Evolutionary conservation across 495 filamentous ascomycete genomes (phyloP).

Genomic region (Aspergillus carlsbadensis): DNA sequence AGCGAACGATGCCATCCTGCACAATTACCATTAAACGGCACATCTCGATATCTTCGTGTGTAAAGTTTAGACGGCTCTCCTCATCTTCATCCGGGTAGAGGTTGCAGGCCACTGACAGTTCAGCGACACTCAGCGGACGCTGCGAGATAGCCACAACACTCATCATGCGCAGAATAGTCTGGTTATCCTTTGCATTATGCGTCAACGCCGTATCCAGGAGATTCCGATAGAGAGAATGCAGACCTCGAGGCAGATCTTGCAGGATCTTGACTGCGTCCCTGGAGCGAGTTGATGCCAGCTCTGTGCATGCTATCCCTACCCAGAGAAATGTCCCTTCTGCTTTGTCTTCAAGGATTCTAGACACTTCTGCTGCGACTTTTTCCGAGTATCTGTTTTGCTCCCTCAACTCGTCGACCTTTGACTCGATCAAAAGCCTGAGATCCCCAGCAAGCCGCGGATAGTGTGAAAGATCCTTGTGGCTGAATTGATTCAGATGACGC

Average conservation of each 20-base stretch:
- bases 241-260: slow-evolving; percentile 11
- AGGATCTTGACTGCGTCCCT: slow-evolving; percentile 16
- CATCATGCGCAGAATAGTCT: slow-evolving; percentile 12
- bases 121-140: slow-evolving; percentile 13
- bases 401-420: slow-evolving; percentile 19
- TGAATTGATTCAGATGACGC: slow-evolving; percentile 14
- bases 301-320: slow-evolving; percentile 25
- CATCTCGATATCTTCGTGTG: slow-evolving; percentile 17
- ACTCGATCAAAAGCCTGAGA: slow-evolving; percentile 19
- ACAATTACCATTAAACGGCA: slow-evolving; percentile 21
- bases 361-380: slow-evolving; percentile 12
- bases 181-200: slow-evolving; percentile 1
- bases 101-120: slow-evolving; percentile 14
- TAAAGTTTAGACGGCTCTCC: slow-evolving; percentile 12
- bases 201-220: slow-evolving; percentile 17
- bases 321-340: slow-evolving; percentile 32
- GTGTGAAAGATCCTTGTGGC: slow-evolving; percentile 15
- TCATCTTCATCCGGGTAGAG: slow-evolving; percentile 19
- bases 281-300: slow-evolving; percentile 11
- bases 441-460: slow-evolving; percentile 19
- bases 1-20: slow-evolving; percentile 13
- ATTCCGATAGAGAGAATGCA: slow-evolving; percentile 20
- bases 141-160: slow-evolving; percentile 12
- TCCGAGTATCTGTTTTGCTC: slow-evolving; percentile 20
- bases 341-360: slow-evolving; percentile 21